Evolutionary conservation across 495 filamentous ascomycete genomes (phyloP), one percentile per base, ranked within the genome.

Genomic region (Hamigera avellanea): DNA sequence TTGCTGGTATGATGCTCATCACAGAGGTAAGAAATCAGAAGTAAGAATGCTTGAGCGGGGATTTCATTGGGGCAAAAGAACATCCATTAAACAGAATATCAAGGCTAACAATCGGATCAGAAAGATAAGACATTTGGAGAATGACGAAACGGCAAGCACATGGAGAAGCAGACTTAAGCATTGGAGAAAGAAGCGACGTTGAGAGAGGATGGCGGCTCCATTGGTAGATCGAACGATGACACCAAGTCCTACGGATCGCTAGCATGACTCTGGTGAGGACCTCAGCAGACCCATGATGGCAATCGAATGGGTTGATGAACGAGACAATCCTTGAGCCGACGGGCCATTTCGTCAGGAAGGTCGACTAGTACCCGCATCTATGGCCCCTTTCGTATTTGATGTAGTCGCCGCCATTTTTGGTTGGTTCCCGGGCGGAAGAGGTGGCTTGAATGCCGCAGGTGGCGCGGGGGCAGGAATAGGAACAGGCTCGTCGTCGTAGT

Each of bases 401-500:
- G 36, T 38, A 16, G 46, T 35, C 2, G 43, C 41, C 8, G 45
- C 8, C n/a, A 43, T 42, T 36, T 49, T 54, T 2, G 59, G 41
- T 26, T 45, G 44, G 43, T 53, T 52, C 18, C 39, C 47, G 3
- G 54, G 50, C 4, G 56, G 55, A 2, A 60, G 36, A 14, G 61
- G 54, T 8, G 52, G 47, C 46, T 56, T 62, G 31, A 63, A 48
- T 5, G 50, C 48, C 14, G 49, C 35, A 4, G 54, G 57, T 5
- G 65, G 53, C n/a, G 45, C 49, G 33, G 59, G 55, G 5, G 61
- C 53, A 2, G 52, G 52, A 12, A 36, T 43, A 10, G 58, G 51
- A 23, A 48, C 36, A 17, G 50, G 45, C 41, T 76, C 73, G 12
- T 76, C 70, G 14, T 75, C 73, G 35, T 73, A 69, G 28, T 71